Evolutionary conservation across 2,329 filamentous ascomycete species (phyloP).

Genomic region (Cladosporium velox): DNA sequence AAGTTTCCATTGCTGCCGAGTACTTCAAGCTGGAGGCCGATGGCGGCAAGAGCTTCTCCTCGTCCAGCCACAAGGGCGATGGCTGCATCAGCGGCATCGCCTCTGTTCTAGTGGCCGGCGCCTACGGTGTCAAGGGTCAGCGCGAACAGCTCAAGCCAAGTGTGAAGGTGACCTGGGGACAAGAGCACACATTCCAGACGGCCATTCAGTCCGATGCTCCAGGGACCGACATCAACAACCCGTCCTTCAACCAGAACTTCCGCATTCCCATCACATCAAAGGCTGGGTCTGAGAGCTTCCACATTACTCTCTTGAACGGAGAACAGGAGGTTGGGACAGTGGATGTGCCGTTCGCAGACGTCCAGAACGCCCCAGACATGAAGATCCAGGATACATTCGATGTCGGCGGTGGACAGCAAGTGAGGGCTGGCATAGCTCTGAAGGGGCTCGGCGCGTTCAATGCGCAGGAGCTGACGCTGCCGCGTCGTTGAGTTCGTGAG

Average conservation of each 20-base stretch:
- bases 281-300: constrained; percentile 36
- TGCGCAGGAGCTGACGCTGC: constrained; percentile 17
- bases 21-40: constrained; percentile 48
- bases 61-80: constrained; percentile 31
- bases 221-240: constrained; percentile 53
- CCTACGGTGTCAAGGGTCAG: constrained; percentile 44
- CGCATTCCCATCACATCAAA: constrained; percentile 44
- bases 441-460: constrained; percentile 32
- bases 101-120: constrained; percentile 49
- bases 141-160: constrained; percentile 50
- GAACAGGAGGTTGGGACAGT: constrained; percentile 39
- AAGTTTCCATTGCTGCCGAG: constrained; percentile 42
- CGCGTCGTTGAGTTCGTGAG: neutral
- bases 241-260: constrained; percentile 51
- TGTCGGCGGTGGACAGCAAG: constrained; percentile 39
- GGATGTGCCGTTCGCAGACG: constrained; percentile 41
- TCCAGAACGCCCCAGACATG: constrained; percentile 39
- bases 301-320: constrained; percentile 41
- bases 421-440: constrained; percentile 43
- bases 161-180: constrained; percentile 48
- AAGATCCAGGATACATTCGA: constrained; percentile 39
- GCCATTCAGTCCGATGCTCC: constrained; percentile 47
- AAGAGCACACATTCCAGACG: constrained; percentile 44
- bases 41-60: constrained; percentile 35
- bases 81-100: constrained; percentile 44